Evolutionary conservation across 768 basidiomycete genomes (phyloP).

Genomic region (Thelephora aurantiotincta): DNA sequence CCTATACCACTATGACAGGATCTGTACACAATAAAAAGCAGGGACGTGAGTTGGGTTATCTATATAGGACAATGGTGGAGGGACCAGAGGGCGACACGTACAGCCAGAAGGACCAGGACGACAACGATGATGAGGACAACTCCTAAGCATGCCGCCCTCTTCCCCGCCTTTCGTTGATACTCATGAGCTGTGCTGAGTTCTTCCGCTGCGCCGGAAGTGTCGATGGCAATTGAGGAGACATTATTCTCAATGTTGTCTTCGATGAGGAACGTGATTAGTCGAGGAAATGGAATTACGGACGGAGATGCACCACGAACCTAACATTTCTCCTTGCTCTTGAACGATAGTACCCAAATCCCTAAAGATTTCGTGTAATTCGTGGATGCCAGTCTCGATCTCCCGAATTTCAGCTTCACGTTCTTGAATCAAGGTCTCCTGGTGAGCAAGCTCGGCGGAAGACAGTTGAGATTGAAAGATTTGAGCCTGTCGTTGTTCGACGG

Average conservation of each 20-base stretch:
- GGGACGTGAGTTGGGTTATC: conserved; percentile 13
- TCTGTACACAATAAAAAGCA: conserved; percentile 8
- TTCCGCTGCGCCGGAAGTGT: conserved; percentile 71
- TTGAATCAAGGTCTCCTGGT: conserved; percentile 88
- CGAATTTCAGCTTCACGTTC: conserved; percentile 92
- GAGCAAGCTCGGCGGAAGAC: conserved; percentile 87
- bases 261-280: neutral
- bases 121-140: conserved; percentile 77
- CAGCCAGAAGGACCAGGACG: conserved; percentile 82
- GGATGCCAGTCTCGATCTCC: conserved; percentile 94
- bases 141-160: conserved; percentile 81
- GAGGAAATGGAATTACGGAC: neutral
- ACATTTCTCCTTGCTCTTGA: conserved; percentile 85
- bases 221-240: conserved; percentile 70
- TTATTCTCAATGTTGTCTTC: conserved; percentile 93
- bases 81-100: conserved; percentile 34
- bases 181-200: conserved; percentile 84
- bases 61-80: conserved; percentile 14
- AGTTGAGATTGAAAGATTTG: conserved; percentile 57
- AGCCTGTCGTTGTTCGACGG: conserved; percentile 43
- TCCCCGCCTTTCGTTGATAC: conserved; percentile 89
- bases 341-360: conserved; percentile 91
- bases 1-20: conserved; percentile 12
- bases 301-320: conserved; percentile 44
- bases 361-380: conserved; percentile 94